These are phyloP conservation scores for Penicillium atrosanguineum DNA, from an alignment of 495 filamentous ascomycete species.

Conservation along the genomic window DNA sequence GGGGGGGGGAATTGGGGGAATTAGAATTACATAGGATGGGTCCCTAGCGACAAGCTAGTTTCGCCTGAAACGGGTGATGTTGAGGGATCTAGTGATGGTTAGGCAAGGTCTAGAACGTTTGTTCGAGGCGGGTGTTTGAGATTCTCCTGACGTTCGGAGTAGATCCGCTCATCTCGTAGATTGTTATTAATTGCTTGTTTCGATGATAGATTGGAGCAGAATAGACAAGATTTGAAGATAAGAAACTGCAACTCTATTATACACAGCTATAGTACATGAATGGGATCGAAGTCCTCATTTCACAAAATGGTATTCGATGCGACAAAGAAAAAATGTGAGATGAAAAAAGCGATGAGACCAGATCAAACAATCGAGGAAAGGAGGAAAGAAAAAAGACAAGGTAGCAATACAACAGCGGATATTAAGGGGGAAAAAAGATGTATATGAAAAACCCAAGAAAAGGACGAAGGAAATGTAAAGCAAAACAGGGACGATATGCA, in stretches of 20 bases:
- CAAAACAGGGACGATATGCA: slow-evolving; percentile 9
- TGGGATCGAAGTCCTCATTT: slow-evolving; percentile 11
- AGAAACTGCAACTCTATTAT: slow-evolving; percentile 6
- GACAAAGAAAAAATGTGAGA: not conserved
- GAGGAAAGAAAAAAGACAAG: not conserved
- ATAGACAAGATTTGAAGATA: not conserved
- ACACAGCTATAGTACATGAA: slow-evolving; percentile 12
- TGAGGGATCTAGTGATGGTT: not conserved
- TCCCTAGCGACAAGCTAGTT: not conserved
- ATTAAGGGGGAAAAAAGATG: slow-evolving; percentile 10
- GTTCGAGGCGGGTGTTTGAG: not conserved
- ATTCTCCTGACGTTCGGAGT: not conserved
- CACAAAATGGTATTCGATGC: slow-evolving; percentile 21
- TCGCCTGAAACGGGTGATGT: not conserved
- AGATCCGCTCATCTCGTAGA: no score
- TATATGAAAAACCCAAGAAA: slow-evolving; percentile 13
- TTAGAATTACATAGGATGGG: not conserved
- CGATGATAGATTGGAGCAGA: not conserved
- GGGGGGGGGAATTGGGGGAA: not conserved
- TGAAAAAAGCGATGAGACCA: not conserved
- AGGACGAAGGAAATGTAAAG: slow-evolving; percentile 8
- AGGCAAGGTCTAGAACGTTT: not conserved
- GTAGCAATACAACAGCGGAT: slow-evolving; percentile 3
- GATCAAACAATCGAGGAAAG: not conserved
- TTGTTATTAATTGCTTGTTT: no score